Base-by-base conservation (phyloP, 352 stramenopile species). In the Paralagenidium karlingii region DNA sequence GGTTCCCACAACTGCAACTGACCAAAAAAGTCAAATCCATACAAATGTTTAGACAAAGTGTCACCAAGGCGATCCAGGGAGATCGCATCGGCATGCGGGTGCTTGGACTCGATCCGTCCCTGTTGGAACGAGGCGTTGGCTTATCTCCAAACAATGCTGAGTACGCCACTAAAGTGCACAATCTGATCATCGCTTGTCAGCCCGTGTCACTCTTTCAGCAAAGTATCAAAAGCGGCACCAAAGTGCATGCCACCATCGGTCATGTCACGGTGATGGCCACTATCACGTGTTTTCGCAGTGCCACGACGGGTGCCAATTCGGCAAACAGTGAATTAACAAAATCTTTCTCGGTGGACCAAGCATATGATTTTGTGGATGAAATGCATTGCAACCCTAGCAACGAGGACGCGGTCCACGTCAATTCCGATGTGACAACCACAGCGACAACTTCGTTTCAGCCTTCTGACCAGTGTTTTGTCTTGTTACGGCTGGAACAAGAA, bases 1-100 rank as follows among this genome's bases (percentile, higher is more conserved):
- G 98, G 47, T 75, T 99, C 40, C 79, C 94, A 16, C 74, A 73
- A 19, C 43, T 82, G 10, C 57, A 61, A 15, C 49, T 87, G 2
- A 70, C 83, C 41, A 82, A 93, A 25, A 98, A 97, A 54, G 81
- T 99, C 43, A 99, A 99, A 53, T 95, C 76, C 20, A 84, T 99
- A 49, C 95, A 99, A 63, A 97, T 98, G 70, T 99, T 99, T 60
- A 87, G 92, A 53, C 66, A 80, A 33, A 71, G 78, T 18, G 91
- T 98, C 4, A 43, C 65, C 24, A 19, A 21, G 1, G 85, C 70
- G 12, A 54, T 55, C 11, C 88, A 97, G 58, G 96, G 95, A 2
- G 96, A 99, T 70, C 78, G 96, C 26, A 92, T 97, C 5, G 96
- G 88, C 3, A 66, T 99, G 19, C 97, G 93, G 28, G 78, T 99